Evolutionary conservation across 768 basidiomycete species (phyloP), one percentile per base, ranked within the genome.

Genomic region (Mrakia hoshinonis): DNA sequence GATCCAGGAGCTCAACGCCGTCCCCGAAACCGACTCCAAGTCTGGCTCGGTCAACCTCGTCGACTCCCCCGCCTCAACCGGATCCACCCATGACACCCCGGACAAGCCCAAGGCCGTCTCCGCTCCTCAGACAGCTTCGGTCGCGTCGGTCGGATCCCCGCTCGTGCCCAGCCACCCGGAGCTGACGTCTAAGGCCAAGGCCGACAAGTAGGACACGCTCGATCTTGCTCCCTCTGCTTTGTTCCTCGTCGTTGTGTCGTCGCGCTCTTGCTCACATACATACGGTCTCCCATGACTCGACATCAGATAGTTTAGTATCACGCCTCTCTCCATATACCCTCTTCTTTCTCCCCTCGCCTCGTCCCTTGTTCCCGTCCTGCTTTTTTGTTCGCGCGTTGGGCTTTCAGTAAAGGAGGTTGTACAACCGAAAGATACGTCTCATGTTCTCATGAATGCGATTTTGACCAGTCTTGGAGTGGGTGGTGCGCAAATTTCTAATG

Each of bases 61-160:
- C 26, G 46, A 24, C 13, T 43, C 69, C 31, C 29, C 60, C 49
- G 62, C 48, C 13, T 36, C 43, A 13, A 58, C 61, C 47, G 7
- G 46, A 12, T 31, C 60, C 11, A 61, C 39, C 49, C 36, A 29
- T 18, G 43, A 55, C 47, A 36, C 61, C 24, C 26, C 68, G n/a
- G 34, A 39, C 9, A 75, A 77, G 67, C 76, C 79, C 43, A 74
- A 79, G 70, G 73, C 77, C 38, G 38, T 52, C 13, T 46, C 67
- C 1, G n/a, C 54, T 10, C 34, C 49, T 9, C 34, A 36, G 22
- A 26, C 26, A 4, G 3, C 55, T 65, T 1, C 4, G 1, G 43
- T 66, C 24, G 64, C 64, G 2, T 51, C 47, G 5, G 34, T 68
- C 22, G 67, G 67, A 29, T 55, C 51, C 15, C 67, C 67, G 11